These are phyloP conservation scores for Solanum etuberosum DNA, from an alignment of 257 asterid genomes.

Conservation along the genomic window DNA sequence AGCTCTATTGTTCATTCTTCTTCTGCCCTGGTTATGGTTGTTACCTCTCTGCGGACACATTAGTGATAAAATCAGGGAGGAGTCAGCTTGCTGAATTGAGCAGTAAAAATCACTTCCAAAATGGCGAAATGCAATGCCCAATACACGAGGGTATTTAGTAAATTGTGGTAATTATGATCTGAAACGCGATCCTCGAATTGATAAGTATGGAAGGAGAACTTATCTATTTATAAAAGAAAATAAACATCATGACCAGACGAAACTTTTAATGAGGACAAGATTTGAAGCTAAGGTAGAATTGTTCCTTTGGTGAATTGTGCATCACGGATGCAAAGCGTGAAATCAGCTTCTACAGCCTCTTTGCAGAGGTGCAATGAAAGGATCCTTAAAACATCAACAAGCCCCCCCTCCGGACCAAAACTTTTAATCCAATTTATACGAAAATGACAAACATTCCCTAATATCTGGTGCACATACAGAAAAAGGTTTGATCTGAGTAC, in stretches of 20 bases:
- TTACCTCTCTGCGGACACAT: slow-evolving; percentile 49
- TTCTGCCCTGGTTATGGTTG: slow-evolving; percentile 52
- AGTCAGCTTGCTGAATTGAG: background rate
- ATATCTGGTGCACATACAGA: background rate
- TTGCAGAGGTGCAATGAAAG: background rate
- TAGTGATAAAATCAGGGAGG: background rate
- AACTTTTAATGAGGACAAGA: background rate
- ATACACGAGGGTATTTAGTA: background rate
- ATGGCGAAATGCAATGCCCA: background rate
- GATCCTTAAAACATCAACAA: background rate
- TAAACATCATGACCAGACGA: background rate
- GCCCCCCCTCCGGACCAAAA: background rate
- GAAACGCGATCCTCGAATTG: background rate
- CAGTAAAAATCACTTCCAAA: background rate
- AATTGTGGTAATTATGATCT: background rate
- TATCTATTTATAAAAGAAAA: background rate
- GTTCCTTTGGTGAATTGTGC: background rate
- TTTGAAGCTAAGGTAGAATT: background rate
- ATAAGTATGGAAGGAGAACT: background rate
- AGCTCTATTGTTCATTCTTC: slow-evolving; percentile 56
- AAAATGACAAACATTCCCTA: background rate
- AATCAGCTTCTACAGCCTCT: background rate
- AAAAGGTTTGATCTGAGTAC: background rate
- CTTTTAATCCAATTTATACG: background rate
- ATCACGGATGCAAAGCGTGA: background rate